Base-by-base conservation (phyloP, 2,329 filamentous ascomycete genomes). In the Phaeosphaeriaceae sp. region DNA sequence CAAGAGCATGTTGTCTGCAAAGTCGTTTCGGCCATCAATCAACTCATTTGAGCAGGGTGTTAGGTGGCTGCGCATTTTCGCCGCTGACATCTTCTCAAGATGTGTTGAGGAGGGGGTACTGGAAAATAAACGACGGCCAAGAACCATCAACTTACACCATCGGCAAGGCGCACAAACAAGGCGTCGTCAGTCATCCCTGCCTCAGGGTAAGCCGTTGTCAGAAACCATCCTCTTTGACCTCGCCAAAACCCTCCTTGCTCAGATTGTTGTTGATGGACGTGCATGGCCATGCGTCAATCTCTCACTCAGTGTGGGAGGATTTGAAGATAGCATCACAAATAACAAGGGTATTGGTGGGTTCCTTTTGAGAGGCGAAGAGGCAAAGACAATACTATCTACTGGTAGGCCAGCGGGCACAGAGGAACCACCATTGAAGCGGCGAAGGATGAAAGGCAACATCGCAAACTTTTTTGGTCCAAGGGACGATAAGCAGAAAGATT, bases 1-100 rank as follows among this genome's bases (percentile, higher is more conserved):
- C 77, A 97, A 97, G 72, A 94, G 89, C 13, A 97, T 99, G 92
- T 80, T 97, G 12, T 97, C 92, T 1, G 92, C 94, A 16, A 99
- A 99, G 70, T 95, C 92, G 0, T 99, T 99, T 66, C 83, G 90
- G 20, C 94, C 94, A 0, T 85, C 82, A 47, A 93, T 97, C 68
- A 89, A 86, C 60, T 87, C 81, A 2, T 77, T 84, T 15, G 90
- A 94, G 17, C 90, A 96, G 70, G 93, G 87, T 1, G 78, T 83
- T 18, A 87, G 86, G 52, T 99, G 94, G 94, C 79, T 99, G 32
- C 83, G 87, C 9, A 97, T 99, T 46, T 97, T 97, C 70, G 86
- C 84, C 4, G 90, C 91, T 1, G 94, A 99, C 70, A 96, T 99
- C 42, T 94, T 89, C 73, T 87, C 90, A 45, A 85, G 94, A 34